These are phyloP conservation scores for Dalechampia spathulata DNA, from an alignment of 441 rosid species.

Conservation along the genomic window DNA sequence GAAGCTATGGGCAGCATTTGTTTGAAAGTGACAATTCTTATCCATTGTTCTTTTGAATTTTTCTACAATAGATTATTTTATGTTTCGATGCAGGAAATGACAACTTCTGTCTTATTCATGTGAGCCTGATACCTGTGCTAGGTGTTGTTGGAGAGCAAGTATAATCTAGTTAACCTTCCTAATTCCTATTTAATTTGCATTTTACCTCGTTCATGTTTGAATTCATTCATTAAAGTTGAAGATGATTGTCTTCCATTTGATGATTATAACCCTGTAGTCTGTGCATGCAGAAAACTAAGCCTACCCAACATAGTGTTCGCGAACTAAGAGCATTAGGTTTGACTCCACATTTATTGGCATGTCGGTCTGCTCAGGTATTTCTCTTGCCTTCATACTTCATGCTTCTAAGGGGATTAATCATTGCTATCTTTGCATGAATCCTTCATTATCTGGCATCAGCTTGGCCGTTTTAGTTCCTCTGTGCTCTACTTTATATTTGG, in stretches of 20 bases:
- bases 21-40: background rate
- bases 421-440: background rate
- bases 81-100: conserved; percentile 46
- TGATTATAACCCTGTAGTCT: conserved; percentile 26
- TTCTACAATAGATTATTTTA: conserved; percentile 1
- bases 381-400: conserved; percentile 4
- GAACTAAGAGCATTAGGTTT: conserved; percentile 82
- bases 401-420: background rate
- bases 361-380: conserved; percentile 75
- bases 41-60: background rate
- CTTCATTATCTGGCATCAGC: background rate
- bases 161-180: conserved; percentile 6
- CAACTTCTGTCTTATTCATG: conserved; percentile 91
- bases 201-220: background rate
- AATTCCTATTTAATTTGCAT: background rate
- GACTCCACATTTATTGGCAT: conserved; percentile 80
- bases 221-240: conserved; percentile 8
- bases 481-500: background rate
- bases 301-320: conserved; percentile 90
- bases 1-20: background rate
- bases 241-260: conserved; percentile 1
- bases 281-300: conserved; percentile 88
- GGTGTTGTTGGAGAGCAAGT: conserved; percentile 97
- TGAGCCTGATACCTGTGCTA: conserved; percentile 91
- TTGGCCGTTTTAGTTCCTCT: conserved; percentile 8